Conservation (phyloP, 2,329 filamentous ascomycete species). For the Metarhizium guizhouense region DNA sequence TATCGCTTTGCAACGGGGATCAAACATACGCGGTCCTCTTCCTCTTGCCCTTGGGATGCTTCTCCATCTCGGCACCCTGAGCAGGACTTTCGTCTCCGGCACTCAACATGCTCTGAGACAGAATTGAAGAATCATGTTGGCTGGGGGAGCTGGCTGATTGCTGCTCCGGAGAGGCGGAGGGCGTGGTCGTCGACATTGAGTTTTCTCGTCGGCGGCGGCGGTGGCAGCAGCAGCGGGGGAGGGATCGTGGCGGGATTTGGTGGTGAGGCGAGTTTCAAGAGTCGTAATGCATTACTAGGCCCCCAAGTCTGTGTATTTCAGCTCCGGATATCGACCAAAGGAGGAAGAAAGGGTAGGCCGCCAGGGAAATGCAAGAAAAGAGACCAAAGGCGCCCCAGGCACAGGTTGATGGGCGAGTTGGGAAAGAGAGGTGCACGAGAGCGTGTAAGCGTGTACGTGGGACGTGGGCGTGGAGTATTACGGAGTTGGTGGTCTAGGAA, state of each 20-base stretch:
- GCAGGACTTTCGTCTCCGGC: neutral
- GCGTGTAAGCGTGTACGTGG: neutral
- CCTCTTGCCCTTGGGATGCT: conserved; percentile 51
- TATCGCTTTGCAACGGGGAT: conserved; percentile 2
- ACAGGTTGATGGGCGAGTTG: neutral
- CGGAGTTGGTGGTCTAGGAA: neutral
- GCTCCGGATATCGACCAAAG: neutral
- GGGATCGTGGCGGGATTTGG: neutral
- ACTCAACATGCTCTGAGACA: conserved; percentile 7
- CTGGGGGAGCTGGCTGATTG: conserved; percentile 13
- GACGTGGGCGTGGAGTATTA: neutral
- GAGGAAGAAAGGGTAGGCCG: neutral
- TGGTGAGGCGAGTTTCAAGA: conserved; percentile 4
- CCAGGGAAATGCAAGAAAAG: neutral
- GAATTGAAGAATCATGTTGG: conserved; percentile 15
- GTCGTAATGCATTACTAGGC: conserved; percentile 8
- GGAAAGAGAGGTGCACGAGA: neutral
- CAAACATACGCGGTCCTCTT: conserved; percentile 53
- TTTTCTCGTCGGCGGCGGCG: neutral
- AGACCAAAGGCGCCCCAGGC: neutral
- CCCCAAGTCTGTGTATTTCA: neutral
- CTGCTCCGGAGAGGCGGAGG: conserved; percentile 15
- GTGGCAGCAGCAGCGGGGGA: neutral
- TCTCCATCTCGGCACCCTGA: conserved; percentile 20
- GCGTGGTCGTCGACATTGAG: conserved; percentile 18